Percentiles rank a stretch among this genome's conserved stretches.
Conservation (phyloP, 2,329 filamentous ascomycete species). For the Botrytis fabae region DNA sequence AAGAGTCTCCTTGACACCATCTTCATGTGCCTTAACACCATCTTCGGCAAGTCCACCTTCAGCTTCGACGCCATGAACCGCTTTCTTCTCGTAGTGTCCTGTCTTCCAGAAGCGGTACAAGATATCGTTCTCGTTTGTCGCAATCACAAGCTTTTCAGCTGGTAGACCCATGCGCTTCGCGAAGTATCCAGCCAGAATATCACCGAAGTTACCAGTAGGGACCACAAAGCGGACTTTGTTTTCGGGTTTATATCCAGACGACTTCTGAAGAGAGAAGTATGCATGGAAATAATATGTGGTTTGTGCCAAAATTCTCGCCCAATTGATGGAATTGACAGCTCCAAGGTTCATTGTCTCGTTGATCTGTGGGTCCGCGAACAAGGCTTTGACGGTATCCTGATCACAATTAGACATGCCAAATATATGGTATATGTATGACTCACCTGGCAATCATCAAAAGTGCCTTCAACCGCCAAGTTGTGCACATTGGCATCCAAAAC, state of each 20-base stretch:
- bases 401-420: constrained; percentile 23
- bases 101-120: constrained; percentile 93
- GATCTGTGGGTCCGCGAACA: constrained; percentile 83
- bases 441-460: constrained; percentile 94
- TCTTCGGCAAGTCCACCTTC: constrained; percentile 56
- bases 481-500: constrained; percentile 88
- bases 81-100: constrained; percentile 84
- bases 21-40: constrained; percentile 61
- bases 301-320: constrained; percentile 90
- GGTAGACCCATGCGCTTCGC: constrained; percentile 88
- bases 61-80: constrained; percentile 57
- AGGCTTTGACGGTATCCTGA: constrained; percentile 85
- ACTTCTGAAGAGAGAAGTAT: constrained; percentile 77
- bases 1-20: constrained; percentile 85
- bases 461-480: constrained; percentile 85
- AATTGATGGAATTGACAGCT: constrained; percentile 97
- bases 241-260: constrained; percentile 59
- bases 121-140: constrained; percentile 98
- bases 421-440: constrained; percentile 25
- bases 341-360: constrained; percentile 82
- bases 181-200: constrained; percentile 92
- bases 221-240: constrained; percentile 82
- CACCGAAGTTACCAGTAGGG: constrained; percentile 94
- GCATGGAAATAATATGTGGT: constrained; percentile 97
- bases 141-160: constrained; percentile 82